Evolutionary conservation across 768 basidiomycete genomes (phyloP).

Genomic region (Boletus subcaerulescens): DNA sequence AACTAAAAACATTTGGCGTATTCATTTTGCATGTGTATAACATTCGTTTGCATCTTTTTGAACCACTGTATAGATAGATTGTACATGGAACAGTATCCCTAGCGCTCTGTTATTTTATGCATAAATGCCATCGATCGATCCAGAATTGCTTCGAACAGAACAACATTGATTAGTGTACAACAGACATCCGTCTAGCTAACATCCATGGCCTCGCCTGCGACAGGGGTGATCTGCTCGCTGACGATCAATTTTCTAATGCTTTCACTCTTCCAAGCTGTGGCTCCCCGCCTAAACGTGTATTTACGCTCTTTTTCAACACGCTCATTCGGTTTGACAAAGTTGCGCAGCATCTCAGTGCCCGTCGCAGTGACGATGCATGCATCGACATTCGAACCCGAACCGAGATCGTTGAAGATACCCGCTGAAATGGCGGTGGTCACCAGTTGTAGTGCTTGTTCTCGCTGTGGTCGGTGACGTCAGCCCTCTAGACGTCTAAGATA

Average conservation of each 20-base stretch:
- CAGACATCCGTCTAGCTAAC: slow-evolving; percentile 47
- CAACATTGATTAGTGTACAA: slow-evolving; percentile 5
- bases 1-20: slow-evolving; percentile 10
- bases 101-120: slow-evolving; percentile 9
- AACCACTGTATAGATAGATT: slow-evolving; percentile 25
- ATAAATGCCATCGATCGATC: background rate
- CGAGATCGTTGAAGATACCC: slow-evolving; percentile 99
- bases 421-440: slow-evolving; percentile 87
- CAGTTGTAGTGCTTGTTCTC: slow-evolving; percentile 75
- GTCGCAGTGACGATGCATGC: slow-evolving; percentile 90
- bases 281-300: slow-evolving; percentile 74
- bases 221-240: slow-evolving; percentile 59
- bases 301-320: slow-evolving; percentile 73
- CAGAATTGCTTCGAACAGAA: no score
- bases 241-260: slow-evolving; percentile 68
- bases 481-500: background rate
- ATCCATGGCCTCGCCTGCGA: slow-evolving; percentile 76
- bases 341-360: slow-evolving; percentile 89
- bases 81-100: slow-evolving; percentile 18
- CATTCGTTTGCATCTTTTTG: slow-evolving; percentile 19
- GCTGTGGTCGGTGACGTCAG: slow-evolving; percentile 40
- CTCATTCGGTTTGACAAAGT: slow-evolving; percentile 89
- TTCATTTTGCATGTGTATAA: slow-evolving; percentile 22
- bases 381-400: slow-evolving; percentile 98
- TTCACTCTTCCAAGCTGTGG: slow-evolving; percentile 88